A percentile compares a stretch with the other conserved stretches of the same genome.
Evolutionary conservation across 805 yeast genomes (phyloP).

Genomic region (Suhomyces tanzawaensis): DNA sequence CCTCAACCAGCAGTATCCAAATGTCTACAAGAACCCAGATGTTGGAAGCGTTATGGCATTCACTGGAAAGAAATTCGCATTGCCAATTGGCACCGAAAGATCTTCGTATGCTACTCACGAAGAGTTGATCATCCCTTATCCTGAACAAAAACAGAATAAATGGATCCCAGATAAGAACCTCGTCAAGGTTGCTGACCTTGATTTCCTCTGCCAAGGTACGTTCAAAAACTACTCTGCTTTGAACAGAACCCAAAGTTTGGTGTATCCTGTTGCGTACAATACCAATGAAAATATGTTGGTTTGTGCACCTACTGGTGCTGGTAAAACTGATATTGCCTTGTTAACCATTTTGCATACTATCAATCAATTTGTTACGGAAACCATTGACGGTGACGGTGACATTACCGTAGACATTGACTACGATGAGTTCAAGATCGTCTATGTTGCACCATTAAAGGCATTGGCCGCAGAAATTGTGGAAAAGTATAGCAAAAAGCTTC

Average conservation of each 20-base stretch:
- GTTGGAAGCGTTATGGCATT: conserved; percentile 38
- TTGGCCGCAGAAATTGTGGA: conserved; percentile 96
- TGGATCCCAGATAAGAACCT: conserved; percentile 46
- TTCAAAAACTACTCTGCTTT: conserved; percentile 74
- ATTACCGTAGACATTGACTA: conserved; percentile 65
- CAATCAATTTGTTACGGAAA: conserved; percentile 61
- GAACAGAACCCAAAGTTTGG: conserved; percentile 87
- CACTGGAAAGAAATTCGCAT: conserved; percentile 73
- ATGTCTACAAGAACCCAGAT: conserved; percentile 74
- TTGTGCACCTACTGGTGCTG: conserved; percentile 98
- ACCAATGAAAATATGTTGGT: conserved; percentile 93
- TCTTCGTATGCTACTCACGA: conserved; percentile 63
- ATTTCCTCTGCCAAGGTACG: conserved; percentile 77
- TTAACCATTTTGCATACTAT: conserved; percentile 77
- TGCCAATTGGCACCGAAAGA: conserved; percentile 81
- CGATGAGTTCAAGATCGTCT: conserved; percentile 85
- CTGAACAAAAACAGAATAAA: conserved; percentile 47
- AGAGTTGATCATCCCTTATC: conserved; percentile 79
- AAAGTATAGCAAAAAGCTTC: conserved; percentile 71
- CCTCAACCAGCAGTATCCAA: conserved; percentile 65
- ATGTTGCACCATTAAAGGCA: conserved; percentile 92
- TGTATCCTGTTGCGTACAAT: conserved; percentile 87
- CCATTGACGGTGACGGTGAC: conserved; percentile 44
- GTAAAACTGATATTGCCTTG: conserved; percentile 92
- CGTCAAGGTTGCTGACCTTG: conserved; percentile 61